These are phyloP conservation scores for Fraxinus latifolia DNA, from an alignment of 305 asterid genomes.

Conservation along the genomic window DNA sequence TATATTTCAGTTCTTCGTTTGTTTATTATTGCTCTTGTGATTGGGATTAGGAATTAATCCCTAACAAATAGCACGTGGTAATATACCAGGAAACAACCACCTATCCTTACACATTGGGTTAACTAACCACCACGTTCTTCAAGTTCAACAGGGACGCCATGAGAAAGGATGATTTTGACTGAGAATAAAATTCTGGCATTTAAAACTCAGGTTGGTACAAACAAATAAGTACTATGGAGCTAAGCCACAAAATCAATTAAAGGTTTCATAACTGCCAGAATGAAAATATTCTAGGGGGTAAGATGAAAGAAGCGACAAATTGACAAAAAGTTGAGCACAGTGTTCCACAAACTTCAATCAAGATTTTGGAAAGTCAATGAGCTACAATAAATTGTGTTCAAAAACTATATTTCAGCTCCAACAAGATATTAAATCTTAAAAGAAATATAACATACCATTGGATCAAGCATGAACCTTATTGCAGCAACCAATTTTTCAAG, in stretches of 20 bases:
- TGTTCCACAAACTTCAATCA: background rate
- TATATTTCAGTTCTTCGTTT: background rate
- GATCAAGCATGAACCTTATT: constrained; percentile 71
- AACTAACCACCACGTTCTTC: background rate
- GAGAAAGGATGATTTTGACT: background rate
- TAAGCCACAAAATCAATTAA: background rate
- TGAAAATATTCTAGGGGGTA: background rate
- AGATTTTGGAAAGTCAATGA: background rate
- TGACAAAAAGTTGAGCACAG: background rate
- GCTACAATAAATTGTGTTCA: background rate
- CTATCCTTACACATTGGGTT: background rate
- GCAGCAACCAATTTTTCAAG: constrained; percentile 74
- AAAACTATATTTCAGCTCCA: background rate
- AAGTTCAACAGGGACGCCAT: background rate
- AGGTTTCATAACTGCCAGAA: background rate
- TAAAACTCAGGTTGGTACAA: background rate
- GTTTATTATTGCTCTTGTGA: background rate
- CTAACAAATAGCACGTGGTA: background rate
- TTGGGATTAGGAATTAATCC: background rate
- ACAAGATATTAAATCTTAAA: background rate
- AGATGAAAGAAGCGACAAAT: background rate
- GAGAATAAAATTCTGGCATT: background rate
- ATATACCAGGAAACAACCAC: background rate
- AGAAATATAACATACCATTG: constrained; percentile 37
- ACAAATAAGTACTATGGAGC: background rate